Evolutionary conservation across 75 land plant species (phyloP), one percentile per base, ranked within the genome.

Genomic region (Ceratopteris richardii): DNA sequence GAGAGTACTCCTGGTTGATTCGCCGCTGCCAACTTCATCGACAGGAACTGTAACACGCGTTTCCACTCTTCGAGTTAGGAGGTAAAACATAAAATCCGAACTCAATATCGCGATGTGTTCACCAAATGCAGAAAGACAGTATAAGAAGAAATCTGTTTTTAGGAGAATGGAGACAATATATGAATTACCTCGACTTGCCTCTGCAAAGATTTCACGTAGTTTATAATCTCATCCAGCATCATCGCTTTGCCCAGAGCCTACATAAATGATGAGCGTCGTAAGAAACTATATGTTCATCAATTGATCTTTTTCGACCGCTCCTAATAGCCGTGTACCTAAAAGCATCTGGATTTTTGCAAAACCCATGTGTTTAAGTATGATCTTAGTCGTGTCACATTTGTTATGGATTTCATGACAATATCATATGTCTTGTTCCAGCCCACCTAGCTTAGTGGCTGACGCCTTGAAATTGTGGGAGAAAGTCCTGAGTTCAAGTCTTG

Each of bases 161-260:
- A 20, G 25, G 4, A 22, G 16, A 14, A n/a, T 55, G 0, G 16
- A 18, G 2, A 0, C 13, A 6, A 4, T 16, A 58, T 30, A 5
- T 28, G 3, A 1, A 26, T 14, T 64, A 86, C 85, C 82, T 86
- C 85, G 20, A 86, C 81, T 71, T 86, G 89, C 58, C 73, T 78
- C 37, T 86, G 85, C 51, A 82, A 50, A 7, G 84, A 78, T 36
- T 78, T 65, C 7, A 82, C 85, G 74, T 82, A 82, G 54, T 82
- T 82, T 68, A 86, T 86, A 5, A 82, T 86, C 65, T 81, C 89
- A 44, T 86, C 89, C 29, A 86, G 70, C 89, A 86, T 82, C 9
- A 81, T 68, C 1, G 89, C 82, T 81, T 82, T 86, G 0, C 89
- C 89, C 74, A 77, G 79, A 14, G 74, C 77, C 89, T 86, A 54